These are phyloP conservation scores for Orbilia ellipsospora DNA, from an alignment of 2,329 filamentous ascomycete genomes.

Conservation along the genomic window DNA sequence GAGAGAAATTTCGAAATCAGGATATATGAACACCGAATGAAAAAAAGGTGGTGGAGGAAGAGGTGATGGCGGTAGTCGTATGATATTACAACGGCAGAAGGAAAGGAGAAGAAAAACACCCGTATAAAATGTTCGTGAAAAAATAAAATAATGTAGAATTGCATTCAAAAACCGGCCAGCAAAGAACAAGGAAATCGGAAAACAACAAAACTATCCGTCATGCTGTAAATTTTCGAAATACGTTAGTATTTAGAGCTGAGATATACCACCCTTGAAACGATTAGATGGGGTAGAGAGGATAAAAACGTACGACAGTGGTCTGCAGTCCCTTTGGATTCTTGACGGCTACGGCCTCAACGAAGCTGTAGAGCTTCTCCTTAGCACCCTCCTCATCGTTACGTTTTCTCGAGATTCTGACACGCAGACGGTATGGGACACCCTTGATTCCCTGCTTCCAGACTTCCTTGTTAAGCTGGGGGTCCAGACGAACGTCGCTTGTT, in stretches of 20 bases:
- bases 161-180: constrained; percentile 53
- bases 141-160: constrained; percentile 32
- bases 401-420: constrained; percentile 98
- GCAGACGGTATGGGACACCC: constrained; percentile 96
- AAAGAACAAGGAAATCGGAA: constrained; percentile 30
- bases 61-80: constrained; percentile 18
- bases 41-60: constrained; percentile 9
- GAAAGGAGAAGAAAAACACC: constrained; percentile 20
- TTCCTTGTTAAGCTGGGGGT: constrained; percentile 99
- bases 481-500: constrained; percentile 94
- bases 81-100: constrained; percentile 53
- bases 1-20: constrained; percentile 21
- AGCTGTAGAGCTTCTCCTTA: constrained; percentile 99
- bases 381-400: constrained; percentile 99
- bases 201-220: constrained; percentile 42
- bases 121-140: constrained; percentile 11
- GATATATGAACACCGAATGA: constrained; percentile 56
- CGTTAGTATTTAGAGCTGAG: neutral
- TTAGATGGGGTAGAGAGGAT: neutral
- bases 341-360: constrained; percentile 99
- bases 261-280: neutral
- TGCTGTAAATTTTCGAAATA: constrained; percentile 13
- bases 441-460: constrained; percentile 99
- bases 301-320: constrained; percentile 77
- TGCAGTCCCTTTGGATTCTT: constrained; percentile 98